These are phyloP conservation scores for Phytophthora idaei DNA, from an alignment of 352 stramenopile species.

Conservation along the genomic window DNA sequence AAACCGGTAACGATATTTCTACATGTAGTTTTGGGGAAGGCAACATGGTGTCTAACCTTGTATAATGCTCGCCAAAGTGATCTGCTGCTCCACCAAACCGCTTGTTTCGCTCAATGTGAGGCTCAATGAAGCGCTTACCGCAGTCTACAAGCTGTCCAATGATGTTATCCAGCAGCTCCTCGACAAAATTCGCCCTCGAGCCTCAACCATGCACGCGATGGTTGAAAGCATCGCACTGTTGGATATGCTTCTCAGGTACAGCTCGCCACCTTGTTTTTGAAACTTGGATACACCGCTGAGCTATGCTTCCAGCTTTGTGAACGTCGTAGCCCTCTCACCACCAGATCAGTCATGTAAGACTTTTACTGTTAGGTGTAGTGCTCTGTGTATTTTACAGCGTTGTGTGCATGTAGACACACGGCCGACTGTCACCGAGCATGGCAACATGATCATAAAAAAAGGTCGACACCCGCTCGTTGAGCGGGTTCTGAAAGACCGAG, in stretches of 20 bases:
- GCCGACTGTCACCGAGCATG: constrained; percentile 67
- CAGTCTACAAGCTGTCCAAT: constrained; percentile 91
- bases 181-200: constrained; percentile 74
- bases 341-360: constrained; percentile 73
- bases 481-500: constrained; percentile 58
- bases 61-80: constrained; percentile 43
- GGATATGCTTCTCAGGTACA: constrained; percentile 91
- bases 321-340: constrained; percentile 82
- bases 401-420: constrained; percentile 53
- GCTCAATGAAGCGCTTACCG: constrained; percentile 79
- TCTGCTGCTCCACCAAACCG: constrained; percentile 89
- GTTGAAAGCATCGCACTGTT: constrained; percentile 90
- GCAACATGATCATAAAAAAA: constrained; percentile 83
- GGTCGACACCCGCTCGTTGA: constrained; percentile 84
- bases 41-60: constrained; percentile 12
- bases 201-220: constrained; percentile 83
- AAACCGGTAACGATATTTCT: constrained; percentile 47
- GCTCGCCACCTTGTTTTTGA: neutral
- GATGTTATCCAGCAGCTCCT: constrained; percentile 84
- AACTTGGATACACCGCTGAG: neutral
- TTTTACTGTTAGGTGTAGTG: neutral
- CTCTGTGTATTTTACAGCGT: constrained; percentile 3
- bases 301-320: constrained; percentile 71
- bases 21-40: neutral
- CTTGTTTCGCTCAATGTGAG: constrained; percentile 86